These are phyloP conservation scores for Sutorius eximius DNA, from an alignment of 1,284 basidiomycete genomes.

Conservation along the genomic window DNA sequence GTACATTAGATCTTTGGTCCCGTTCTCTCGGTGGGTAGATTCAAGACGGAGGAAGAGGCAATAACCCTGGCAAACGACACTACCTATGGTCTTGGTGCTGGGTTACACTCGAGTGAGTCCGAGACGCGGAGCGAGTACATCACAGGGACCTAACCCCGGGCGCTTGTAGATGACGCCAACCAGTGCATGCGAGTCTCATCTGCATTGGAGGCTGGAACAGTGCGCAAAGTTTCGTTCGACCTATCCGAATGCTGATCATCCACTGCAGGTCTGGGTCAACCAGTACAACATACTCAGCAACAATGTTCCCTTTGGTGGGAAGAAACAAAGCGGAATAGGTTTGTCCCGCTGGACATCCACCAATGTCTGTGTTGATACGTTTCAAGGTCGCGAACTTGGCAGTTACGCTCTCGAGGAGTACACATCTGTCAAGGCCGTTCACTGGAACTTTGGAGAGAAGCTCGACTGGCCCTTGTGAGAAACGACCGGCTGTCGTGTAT, in stretches of 20 bases:
- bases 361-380: constrained; percentile 7
- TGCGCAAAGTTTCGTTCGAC: constrained; percentile 37
- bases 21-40: constrained; percentile 74
- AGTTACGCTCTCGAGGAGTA: constrained; percentile 85
- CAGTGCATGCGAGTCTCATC: constrained; percentile 86
- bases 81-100: constrained; percentile 85
- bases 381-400: constrained; percentile 80
- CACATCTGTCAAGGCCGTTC: constrained; percentile 82
- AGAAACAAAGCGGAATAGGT: constrained; percentile 81
- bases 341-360: constrained; percentile 19
- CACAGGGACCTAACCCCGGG: not conserved
- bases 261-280: constrained; percentile 79
- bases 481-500: not conserved
- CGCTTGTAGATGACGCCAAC: constrained; percentile 66
- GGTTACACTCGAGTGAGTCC: constrained; percentile 78
- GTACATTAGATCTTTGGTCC: constrained; percentile 78
- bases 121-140: not conserved
- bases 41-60: constrained; percentile 78
- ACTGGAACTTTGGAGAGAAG: constrained; percentile 85
- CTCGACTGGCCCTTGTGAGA: constrained; percentile 73
- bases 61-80: constrained; percentile 82
- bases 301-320: constrained; percentile 92
- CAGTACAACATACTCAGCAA: constrained; percentile 81
- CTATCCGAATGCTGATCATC: constrained; percentile 9
- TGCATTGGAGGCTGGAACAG: constrained; percentile 82